Base-by-base conservation (phyloP, 2,329 filamentous ascomycete species). In the Ophiostoma perfectum region DNA sequence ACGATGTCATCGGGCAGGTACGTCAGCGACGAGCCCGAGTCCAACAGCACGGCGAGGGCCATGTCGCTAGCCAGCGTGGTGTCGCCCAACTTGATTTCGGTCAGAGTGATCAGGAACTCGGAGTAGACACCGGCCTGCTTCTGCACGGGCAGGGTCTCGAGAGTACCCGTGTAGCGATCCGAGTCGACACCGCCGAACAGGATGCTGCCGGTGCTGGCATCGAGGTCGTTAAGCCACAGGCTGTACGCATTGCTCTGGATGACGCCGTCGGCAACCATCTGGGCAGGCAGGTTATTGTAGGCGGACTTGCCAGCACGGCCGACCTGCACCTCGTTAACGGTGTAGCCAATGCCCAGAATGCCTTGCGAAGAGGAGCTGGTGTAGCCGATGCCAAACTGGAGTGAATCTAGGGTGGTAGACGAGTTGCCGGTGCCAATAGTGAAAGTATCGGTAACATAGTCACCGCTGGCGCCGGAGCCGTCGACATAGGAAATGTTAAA, bases 401-500 rank as follows among this genome's bases (percentile, higher is more conserved):
- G 73, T 1, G 77, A 82, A 42, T 82, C 44, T 9, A 67, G 65
- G 76, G 64, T 41, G 0, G 67, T 66, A 0, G n/a, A 45, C 1
- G 39, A 36, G 18, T 62, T 55, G 66, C 58, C 66, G 16, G 55
- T 55, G 62, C 84, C 87, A 67, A 93, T 80, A 4, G 78, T 80
- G 69, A 96, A 79, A 0, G 83, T 89, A 75, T 97, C 93, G 4
- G 85, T 88, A 2, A 87, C 91, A 76, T 96, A 97, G 77, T 95
- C 90, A 45, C 93, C 93, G 1, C 80, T 77, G 0, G 92, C 90
- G 5, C 88, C 87, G 0, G 90, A 90, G 63, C 91, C 91, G 78
- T 97, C 93, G 55, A 90, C 89, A 73, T 97, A 97, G 1, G 88
- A 88, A 72, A 97, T 96, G 79, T 94, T 93, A 81, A 97, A 97